Conservation (phyloP, 169 alveolate species). For the Plasmodium gallinaceum region DNA sequence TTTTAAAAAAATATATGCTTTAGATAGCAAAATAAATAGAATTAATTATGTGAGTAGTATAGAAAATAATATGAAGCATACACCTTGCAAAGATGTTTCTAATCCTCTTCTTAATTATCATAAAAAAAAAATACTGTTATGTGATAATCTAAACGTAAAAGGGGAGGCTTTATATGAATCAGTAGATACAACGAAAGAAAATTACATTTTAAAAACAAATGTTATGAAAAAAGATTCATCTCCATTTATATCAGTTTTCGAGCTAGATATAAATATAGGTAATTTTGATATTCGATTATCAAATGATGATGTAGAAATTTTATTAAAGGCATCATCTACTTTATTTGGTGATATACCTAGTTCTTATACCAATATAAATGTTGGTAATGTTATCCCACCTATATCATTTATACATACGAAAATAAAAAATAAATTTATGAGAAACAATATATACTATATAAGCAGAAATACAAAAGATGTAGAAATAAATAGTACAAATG, state of each 20-base stretch:
- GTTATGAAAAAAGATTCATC: constrained; percentile 15
- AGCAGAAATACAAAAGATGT: not conserved
- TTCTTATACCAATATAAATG: constrained; percentile 22
- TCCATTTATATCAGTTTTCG: constrained; percentile 56
- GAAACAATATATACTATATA: constrained; percentile 64
- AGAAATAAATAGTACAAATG: not conserved
- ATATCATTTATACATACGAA: constrained; percentile 45
- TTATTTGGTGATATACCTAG: constrained; percentile 75
- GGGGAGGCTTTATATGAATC: constrained; percentile 78
- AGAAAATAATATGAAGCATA: not conserved
- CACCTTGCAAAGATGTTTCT: constrained; percentile 10
- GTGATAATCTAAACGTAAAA: constrained; percentile 71
- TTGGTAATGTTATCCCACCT: constrained; percentile 41
- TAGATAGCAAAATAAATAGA: constrained; percentile 74
- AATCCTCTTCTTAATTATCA: constrained; percentile 66
- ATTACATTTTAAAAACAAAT: constrained; percentile 40
- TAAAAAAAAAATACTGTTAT: constrained; percentile 51
- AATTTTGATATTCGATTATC: constrained; percentile 75
- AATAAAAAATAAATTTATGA: constrained; percentile 71
- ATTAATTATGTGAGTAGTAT: constrained; percentile 37
- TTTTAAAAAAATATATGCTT: constrained; percentile 71
- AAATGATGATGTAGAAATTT: constrained; percentile 73
- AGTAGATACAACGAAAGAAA: constrained; percentile 46
- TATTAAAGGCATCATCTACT: constrained; percentile 65
- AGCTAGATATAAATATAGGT: constrained; percentile 57